Conservation (phyloP, 257 asterid species). For the Penstemon barbatus region DNA sequence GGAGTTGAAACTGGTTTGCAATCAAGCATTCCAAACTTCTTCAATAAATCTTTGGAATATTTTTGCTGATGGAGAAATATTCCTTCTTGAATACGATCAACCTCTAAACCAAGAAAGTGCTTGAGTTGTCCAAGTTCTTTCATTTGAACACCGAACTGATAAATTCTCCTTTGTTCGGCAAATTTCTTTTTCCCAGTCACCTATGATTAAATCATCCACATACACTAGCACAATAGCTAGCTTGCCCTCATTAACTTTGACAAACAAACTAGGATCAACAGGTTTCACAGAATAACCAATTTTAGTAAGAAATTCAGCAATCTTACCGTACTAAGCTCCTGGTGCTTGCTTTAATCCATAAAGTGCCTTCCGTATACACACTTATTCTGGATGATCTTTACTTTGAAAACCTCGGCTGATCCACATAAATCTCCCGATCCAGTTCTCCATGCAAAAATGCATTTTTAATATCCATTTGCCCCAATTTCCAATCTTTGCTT, state of each 20-base stretch:
- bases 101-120: background rate
- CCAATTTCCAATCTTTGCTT: too few relatives aligned
- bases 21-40: background rate
- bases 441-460: too few relatives aligned
- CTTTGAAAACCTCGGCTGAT: too few relatives aligned
- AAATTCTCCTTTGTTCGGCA: background rate
- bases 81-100: background rate
- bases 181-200: background rate
- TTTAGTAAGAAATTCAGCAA: constrained; percentile 11
- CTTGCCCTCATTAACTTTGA: too few relatives aligned
- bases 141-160: background rate
- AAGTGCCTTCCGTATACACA: background rate
- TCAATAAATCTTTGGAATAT: background rate
- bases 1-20: background rate
- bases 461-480: too few relatives aligned
- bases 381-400: background rate
- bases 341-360: background rate
- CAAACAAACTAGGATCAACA: too few relatives aligned
- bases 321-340: background rate
- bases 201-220: background rate
- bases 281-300: background rate
- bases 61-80: background rate
- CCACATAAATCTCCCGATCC: too few relatives aligned
- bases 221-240: too few relatives aligned
- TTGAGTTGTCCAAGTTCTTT: background rate